Conservation (phyloP, 2,329 filamentous ascomycete genomes). For the Phialophora expanda region DNA sequence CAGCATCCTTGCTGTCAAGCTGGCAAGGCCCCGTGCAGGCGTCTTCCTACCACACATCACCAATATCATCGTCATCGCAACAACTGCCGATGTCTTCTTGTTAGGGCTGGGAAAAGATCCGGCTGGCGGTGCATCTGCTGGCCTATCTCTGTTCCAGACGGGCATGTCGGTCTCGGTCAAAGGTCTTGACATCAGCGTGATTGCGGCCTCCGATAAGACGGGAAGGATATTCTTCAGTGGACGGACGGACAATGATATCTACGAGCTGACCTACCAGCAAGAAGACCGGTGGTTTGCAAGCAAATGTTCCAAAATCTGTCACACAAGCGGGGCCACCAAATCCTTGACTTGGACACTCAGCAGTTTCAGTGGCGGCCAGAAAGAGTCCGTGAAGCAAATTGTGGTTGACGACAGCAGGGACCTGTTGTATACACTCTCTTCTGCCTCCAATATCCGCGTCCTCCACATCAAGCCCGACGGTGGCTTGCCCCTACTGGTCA, state of each 20-base stretch:
- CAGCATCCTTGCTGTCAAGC: constrained; percentile 86
- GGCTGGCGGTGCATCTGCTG: constrained; percentile 63
- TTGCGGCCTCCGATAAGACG: constrained; percentile 75
- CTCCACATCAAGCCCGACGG: constrained; percentile 77
- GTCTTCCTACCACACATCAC: constrained; percentile 88
- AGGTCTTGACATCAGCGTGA: constrained; percentile 75
- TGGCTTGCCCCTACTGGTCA: constrained; percentile 60
- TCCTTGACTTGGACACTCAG: constrained; percentile 56
- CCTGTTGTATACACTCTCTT: constrained; percentile 89
- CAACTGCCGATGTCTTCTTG: constrained; percentile 80
- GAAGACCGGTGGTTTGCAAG: constrained; percentile 97
- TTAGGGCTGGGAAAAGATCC: constrained; percentile 76
- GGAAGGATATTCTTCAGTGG: constrained; percentile 95
- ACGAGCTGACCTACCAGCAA: constrained; percentile 94
- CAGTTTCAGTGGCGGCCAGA: constrained; percentile 25
- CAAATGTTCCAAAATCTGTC: constrained; percentile 85
- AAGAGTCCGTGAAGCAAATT: constrained; percentile 72
- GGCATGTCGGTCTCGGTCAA: constrained; percentile 80
- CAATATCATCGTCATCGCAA: constrained; percentile 87
- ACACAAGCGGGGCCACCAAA: constrained; percentile 73
- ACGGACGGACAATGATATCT: constrained; percentile 79
- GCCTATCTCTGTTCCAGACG: constrained; percentile 81
- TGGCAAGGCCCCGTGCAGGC: constrained; percentile 80
- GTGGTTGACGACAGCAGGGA: constrained; percentile 86
- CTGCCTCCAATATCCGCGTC: constrained; percentile 83